Conservation (phyloP, 345 rosid species). For the Zanthoxylum bungeanum region DNA sequence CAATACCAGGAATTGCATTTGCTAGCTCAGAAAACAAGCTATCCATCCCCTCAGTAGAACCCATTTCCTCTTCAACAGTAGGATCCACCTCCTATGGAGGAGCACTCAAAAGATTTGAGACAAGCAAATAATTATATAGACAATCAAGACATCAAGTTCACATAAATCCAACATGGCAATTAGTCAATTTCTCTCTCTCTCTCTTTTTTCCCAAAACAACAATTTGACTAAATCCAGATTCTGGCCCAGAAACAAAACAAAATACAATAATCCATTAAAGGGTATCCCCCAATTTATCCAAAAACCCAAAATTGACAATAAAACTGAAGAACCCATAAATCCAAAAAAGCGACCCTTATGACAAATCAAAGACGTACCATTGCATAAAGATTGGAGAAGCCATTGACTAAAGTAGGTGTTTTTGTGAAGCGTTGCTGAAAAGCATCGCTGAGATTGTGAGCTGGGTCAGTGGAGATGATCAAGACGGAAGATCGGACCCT, state of each 20-base stretch:
- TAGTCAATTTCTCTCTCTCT: too few relatives aligned
- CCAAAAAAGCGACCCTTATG: neutral
- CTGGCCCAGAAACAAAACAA: neutral
- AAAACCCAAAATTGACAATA: neutral
- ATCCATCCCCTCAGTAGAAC: slow-evolving; percentile 80
- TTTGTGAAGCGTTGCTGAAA: slow-evolving; percentile 96
- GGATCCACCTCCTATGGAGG: slow-evolving; percentile 93
- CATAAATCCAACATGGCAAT: neutral
- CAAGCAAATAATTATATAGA: neutral
- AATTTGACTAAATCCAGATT: neutral
- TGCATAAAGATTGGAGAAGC: slow-evolving; percentile 89
- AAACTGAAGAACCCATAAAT: neutral
- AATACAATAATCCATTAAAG: neutral
- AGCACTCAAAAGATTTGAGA: slow-evolving; percentile 1
- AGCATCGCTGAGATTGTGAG: slow-evolving; percentile 99
- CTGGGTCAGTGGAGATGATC: slow-evolving; percentile 99
- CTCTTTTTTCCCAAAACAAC: too few relatives aligned
- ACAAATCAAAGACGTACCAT: slow-evolving; percentile 49
- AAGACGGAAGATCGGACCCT: slow-evolving; percentile 84
- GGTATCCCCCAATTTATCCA: slow-evolving; percentile 2
- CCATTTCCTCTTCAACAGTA: slow-evolving; percentile 79
- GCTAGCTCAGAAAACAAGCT: slow-evolving; percentile 85
- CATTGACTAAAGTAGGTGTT: slow-evolving; percentile 82
- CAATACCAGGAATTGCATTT: slow-evolving; percentile 97
- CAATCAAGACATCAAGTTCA: neutral